Evolutionary conservation across 1,284 basidiomycete genomes (phyloP).

Genomic region (Filobasidium uniguttulatum): DNA sequence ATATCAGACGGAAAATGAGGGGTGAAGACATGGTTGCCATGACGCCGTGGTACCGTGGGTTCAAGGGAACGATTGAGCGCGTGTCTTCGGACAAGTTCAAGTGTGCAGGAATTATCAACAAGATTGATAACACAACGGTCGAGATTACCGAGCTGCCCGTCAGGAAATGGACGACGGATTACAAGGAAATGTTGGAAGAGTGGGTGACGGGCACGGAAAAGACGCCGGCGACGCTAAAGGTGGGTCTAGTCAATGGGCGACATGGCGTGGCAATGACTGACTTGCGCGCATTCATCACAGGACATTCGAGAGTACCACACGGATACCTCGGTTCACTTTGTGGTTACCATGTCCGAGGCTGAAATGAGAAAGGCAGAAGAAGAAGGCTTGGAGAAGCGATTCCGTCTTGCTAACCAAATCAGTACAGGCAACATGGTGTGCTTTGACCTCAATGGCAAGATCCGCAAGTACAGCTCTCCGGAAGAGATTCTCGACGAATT

Average conservation of each 20-base stretch:
- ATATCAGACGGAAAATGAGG: conserved; percentile 73
- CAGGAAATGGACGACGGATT: conserved; percentile 85
- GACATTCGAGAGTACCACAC: conserved; percentile 95
- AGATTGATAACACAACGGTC: conserved; percentile 73
- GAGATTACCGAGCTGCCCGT: conserved; percentile 95
- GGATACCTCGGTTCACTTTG: conserved; percentile 82
- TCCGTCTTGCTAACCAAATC: conserved; percentile 75
- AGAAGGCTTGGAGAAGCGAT: conserved; percentile 78
- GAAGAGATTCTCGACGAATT: conserved; percentile 93
- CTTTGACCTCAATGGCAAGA: conserved; percentile 92
- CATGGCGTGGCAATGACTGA: conserved; percentile 23
- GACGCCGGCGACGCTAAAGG: conserved; percentile 45
- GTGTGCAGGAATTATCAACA: conserved; percentile 58
- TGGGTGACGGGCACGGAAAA: conserved; percentile 48
- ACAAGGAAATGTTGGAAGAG: conserved; percentile 78
- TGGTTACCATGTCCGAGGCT: conserved; percentile 58
- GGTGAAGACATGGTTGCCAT: conserved; percentile 74
- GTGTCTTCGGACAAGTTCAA: conserved; percentile 76
- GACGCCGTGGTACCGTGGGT: conserved; percentile 96
- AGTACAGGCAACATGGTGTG: conserved; percentile 96
- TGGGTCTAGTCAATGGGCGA: too few relatives aligned
- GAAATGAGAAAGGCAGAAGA: conserved; percentile 74
- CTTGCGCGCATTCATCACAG: conserved; percentile 38
- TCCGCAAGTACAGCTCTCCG: conserved; percentile 79
- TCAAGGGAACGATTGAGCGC: conserved; percentile 68